Percentiles rank a stretch among this genome's conserved stretches.
phyloP scores from a whole-genome alignment of 768 basidiomycete genomes.

The Paxillus involutus region DNA sequence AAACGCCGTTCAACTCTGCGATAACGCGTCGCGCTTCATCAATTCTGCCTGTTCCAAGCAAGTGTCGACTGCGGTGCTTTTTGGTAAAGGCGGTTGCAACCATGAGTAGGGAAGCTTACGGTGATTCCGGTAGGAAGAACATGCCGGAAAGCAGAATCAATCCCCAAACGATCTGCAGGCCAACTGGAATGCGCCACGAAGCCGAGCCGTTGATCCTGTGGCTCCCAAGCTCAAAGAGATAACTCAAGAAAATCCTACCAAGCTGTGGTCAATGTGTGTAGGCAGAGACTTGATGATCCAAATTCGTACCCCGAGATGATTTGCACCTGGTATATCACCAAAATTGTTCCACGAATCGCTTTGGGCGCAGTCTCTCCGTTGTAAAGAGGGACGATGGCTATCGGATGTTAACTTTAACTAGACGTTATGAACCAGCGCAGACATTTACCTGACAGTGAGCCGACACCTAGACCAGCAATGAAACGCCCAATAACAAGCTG shows the following conservation, averaged over 20 bases:
- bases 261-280: background rate
- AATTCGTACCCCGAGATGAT: constrained; percentile 65
- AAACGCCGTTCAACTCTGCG: constrained; percentile 64
- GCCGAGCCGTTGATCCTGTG: constrained; percentile 55
- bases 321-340: constrained; percentile 77
- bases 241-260: constrained; percentile 67
- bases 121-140: constrained; percentile 78
- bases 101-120: constrained; percentile 40
- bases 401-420: background rate
- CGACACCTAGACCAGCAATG: constrained; percentile 76
- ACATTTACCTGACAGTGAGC: constrained; percentile 64
- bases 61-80: constrained; percentile 53
- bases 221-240: constrained; percentile 67
- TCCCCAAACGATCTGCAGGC: constrained; percentile 72
- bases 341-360: constrained; percentile 65
- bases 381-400: constrained; percentile 65
- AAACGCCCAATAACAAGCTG: constrained; percentile 76
- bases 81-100: background rate
- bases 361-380: constrained; percentile 81
- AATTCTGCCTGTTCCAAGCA: constrained; percentile 55
- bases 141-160: constrained; percentile 65
- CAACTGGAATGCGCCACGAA: constrained; percentile 76
- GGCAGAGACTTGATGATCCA: background rate
- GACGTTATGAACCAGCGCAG: background rate
- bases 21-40: constrained; percentile 63